A percentile compares a stretch with the other conserved stretches of the same genome.
These are phyloP conservation scores for Lactarius sanguifluus DNA, from an alignment of 768 basidiomycete species.

Conservation along the genomic window DNA sequence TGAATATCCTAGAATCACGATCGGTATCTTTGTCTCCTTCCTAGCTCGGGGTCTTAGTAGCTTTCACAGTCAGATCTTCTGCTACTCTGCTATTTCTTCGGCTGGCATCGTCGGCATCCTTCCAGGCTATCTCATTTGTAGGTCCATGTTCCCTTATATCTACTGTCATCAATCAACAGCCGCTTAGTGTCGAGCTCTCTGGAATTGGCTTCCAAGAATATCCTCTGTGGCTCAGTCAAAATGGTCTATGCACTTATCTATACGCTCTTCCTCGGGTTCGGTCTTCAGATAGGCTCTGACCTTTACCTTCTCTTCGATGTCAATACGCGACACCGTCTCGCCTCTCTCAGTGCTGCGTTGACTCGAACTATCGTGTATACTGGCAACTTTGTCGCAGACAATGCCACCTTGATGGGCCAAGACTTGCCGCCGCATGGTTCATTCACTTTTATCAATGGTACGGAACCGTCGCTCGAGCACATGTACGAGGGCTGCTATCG, in stretches of 20 bases:
- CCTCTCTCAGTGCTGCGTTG: conserved; percentile 52
- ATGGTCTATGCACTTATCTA: conserved; percentile 91
- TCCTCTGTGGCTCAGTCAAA: conserved; percentile 79
- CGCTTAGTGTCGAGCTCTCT: conserved; percentile 72
- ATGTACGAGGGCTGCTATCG: conserved; percentile 72
- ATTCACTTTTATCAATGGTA: conserved; percentile 62
- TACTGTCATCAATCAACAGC: conserved; percentile 14
- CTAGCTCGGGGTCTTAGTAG: conserved; percentile 78
- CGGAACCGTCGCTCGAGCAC: conserved; percentile 46
- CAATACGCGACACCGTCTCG: conserved; percentile 50
- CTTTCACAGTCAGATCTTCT: conserved; percentile 76
- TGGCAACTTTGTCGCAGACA: conserved; percentile 69
- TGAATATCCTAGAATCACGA: conserved; percentile 59
- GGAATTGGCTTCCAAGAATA: conserved; percentile 83
- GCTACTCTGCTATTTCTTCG: conserved; percentile 89
- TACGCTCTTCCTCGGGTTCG: conserved; percentile 81
- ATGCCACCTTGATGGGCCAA: conserved; percentile 40
- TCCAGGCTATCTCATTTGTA: conserved; percentile 84
- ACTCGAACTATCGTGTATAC: conserved; percentile 51
- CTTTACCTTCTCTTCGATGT: conserved; percentile 72
- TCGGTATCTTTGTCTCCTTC: conserved; percentile 80
- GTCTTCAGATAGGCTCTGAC: conserved; percentile 81
- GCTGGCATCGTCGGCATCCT: conserved; percentile 85
- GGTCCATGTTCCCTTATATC: conserved; percentile 33
- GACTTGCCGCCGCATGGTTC: conserved; percentile 54